Evolutionary conservation across 2,329 filamentous ascomycete genomes (phyloP), one percentile per base, ranked within the genome.

Genomic region (Fusarium tuaranense): DNA sequence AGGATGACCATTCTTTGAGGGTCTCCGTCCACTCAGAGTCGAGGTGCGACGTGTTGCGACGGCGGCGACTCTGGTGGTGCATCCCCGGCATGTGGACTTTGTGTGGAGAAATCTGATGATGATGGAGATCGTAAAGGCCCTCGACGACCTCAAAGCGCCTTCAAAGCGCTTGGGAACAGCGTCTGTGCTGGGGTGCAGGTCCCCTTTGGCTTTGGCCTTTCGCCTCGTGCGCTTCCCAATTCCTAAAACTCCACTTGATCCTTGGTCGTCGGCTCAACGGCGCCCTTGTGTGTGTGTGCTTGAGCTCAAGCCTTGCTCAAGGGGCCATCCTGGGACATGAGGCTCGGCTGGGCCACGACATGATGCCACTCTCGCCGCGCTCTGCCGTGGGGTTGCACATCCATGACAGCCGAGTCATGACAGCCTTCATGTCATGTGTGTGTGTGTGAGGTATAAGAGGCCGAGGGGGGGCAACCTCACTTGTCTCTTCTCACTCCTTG

Each of bases 11-110:
- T 72, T 74, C 18, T 68, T 65, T 22, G 60, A 63, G 63, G 58
- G 58, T 60, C 72, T 67, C 46, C 46, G 59, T 68, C 77, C 76
- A 79, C 67, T 79, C 73, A 71, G 38, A 66, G 63, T 71, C 55
- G 59, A 71, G 55, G 73, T 70, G 72, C 76, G 76, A 78, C 76
- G 77, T 79, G 70, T 79, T 78, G 69, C 77, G 67, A 75, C 70
- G 63, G 68, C 72, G 66, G 71, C 71, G 70, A 69, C 60, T 73
- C 73, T 76, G 58, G 71, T 71, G 62, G 55, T 79, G 75, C 73
- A 72, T 72, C 76, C 72, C 65, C 69, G 68, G 73, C 59, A 75
- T 72, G 75, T 70, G 73, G 68, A 74, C 57, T 74, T 51, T 63
- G 65, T 74, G 73, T 73, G 77, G 77, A 75, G 77, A 72, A 77